Percentiles rank a stretch among this genome's conserved stretches.
Conservation (phyloP, 345 rosid species). For the Linum usitatissimum region DNA sequence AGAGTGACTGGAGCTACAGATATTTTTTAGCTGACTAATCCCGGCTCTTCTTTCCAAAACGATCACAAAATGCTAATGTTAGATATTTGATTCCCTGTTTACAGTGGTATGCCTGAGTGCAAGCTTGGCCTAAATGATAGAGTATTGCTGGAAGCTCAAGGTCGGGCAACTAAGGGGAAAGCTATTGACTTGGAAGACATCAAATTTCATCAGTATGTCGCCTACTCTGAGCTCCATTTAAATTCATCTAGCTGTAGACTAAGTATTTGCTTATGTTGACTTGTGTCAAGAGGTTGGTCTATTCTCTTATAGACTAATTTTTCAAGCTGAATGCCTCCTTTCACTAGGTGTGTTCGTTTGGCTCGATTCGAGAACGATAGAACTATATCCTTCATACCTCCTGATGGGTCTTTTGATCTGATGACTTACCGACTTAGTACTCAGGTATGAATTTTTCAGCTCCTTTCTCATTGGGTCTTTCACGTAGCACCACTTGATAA, state of each 20-base stretch:
- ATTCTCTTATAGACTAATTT: neutral
- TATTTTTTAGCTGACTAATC: too few species aligned
- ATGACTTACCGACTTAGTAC: constrained; percentile 97
- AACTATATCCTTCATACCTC: constrained; percentile 92
- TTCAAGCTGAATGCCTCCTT: neutral
- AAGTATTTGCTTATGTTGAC: neutral
- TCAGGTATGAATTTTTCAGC: constrained; percentile 41
- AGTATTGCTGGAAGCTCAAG: constrained; percentile 92
- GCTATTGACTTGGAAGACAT: constrained; percentile 96
- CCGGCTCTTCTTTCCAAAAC: neutral
- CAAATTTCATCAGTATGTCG: constrained; percentile 87
- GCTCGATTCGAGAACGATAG: constrained; percentile 96
- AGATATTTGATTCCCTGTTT: constrained; percentile 1
- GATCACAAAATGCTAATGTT: neutral
- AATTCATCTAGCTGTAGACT: neutral
- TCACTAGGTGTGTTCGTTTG: constrained; percentile 75
- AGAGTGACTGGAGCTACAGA: neutral
- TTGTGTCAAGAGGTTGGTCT: neutral
- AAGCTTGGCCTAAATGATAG: constrained; percentile 94
- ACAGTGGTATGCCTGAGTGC: constrained; percentile 98
- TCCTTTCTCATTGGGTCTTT: neutral
- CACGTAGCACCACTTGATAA: neutral
- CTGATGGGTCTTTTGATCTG: constrained; percentile 95
- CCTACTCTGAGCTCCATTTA: neutral
- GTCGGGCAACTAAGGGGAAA: constrained; percentile 89